Evolutionary conservation across 345 rosid genomes (phyloP).

Genomic region (Syzygium aqueum): DNA sequence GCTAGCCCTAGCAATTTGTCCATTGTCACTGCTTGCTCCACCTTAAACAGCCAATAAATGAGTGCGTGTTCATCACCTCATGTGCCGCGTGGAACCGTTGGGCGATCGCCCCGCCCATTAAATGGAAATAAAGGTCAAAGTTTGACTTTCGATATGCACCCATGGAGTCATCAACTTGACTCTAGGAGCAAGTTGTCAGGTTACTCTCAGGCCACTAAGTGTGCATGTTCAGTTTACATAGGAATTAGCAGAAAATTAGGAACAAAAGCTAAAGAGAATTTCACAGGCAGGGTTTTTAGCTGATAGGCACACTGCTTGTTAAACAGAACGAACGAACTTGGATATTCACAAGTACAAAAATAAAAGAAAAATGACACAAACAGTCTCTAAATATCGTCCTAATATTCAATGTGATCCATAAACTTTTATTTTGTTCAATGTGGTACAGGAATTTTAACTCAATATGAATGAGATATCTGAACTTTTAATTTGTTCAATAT

Average conservation of each 20-base stretch:
- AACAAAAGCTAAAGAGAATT: background rate
- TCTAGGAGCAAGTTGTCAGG: background rate
- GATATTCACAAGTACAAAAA: background rate
- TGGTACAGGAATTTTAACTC: too few relatives aligned
- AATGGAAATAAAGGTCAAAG: constrained; percentile 7
- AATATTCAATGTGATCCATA: too few relatives aligned
- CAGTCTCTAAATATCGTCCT: too few relatives aligned
- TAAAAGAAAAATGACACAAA: too few relatives aligned
- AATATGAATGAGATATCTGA: too few relatives aligned
- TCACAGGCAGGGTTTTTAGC: background rate
- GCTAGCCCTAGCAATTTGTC: background rate
- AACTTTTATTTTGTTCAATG: too few relatives aligned
- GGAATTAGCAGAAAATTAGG: background rate
- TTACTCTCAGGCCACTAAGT: background rate
- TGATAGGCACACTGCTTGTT: background rate
- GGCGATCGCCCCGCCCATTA: constrained; percentile 21
- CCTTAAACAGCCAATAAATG: background rate
- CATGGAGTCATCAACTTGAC: background rate
- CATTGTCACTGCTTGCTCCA: background rate
- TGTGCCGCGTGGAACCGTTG: constrained; percentile 27
- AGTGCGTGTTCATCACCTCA: background rate
- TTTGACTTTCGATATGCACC: background rate
- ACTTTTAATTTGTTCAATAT: too few relatives aligned
- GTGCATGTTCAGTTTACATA: background rate
- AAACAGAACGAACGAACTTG: background rate